A percentile compares a stretch with the other conserved stretches of the same genome.
These are phyloP conservation scores for Trichoderma guizhouense DNA, from an alignment of 2,329 filamentous ascomycete species.

Conservation along the genomic window DNA sequence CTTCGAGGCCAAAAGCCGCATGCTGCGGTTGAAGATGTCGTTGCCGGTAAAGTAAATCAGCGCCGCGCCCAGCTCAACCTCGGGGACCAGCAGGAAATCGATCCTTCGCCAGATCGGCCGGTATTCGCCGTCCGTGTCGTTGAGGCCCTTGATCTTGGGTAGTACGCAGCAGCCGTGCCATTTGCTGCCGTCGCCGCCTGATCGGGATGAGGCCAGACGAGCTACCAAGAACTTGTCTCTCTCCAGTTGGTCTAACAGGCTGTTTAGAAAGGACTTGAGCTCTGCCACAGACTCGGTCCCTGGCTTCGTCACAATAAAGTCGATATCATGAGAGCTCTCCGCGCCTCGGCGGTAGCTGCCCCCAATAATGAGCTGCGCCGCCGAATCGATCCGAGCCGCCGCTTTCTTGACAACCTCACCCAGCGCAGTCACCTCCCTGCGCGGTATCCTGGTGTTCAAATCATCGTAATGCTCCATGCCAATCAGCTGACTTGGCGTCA, in stretches of 20 bases:
- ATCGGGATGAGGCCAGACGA: constrained; percentile 57
- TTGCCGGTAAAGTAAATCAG: constrained; percentile 96
- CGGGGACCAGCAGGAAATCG: constrained; percentile 80
- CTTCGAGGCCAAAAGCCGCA: constrained; percentile 73
- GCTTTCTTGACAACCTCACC: constrained; percentile 60
- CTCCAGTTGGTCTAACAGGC: constrained; percentile 61
- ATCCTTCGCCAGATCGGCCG: constrained; percentile 69
- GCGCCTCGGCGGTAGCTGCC: constrained; percentile 85
- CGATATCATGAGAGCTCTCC: constrained; percentile 73
- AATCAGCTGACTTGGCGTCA: constrained; percentile 68
- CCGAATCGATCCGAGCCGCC: constrained; percentile 57
- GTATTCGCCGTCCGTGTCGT: constrained; percentile 23
- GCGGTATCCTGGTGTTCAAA: constrained; percentile 73
- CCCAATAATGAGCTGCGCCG: constrained; percentile 68
- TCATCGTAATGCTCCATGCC: constrained; percentile 79
- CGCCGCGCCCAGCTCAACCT: constrained; percentile 75
- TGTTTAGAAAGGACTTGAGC: constrained; percentile 59
- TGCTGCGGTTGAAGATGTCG: constrained; percentile 87
- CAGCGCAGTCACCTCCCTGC: constrained; percentile 69
- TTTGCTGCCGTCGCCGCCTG: constrained; percentile 61
- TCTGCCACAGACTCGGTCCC: constrained; percentile 51
- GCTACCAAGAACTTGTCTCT: constrained; percentile 64
- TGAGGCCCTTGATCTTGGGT: constrained; percentile 42
- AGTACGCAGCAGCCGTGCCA: constrained; percentile 85
- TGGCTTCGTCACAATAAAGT: constrained; percentile 74